Base-by-base conservation (phyloP, 2,329 filamentous ascomycete species). In the Claviceps sp. region DNA sequence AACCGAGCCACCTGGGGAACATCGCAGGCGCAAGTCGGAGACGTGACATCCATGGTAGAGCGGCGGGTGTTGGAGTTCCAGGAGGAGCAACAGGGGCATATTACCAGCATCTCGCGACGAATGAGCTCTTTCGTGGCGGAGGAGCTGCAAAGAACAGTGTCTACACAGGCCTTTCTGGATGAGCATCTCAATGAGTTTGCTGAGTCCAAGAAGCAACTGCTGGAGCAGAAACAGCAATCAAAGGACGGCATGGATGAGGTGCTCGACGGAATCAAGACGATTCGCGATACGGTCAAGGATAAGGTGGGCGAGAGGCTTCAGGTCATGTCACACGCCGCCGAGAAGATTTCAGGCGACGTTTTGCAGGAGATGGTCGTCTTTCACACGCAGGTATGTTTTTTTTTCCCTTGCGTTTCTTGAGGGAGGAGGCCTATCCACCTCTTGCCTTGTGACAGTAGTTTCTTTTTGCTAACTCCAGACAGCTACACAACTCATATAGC, bases 241-340 rank as follows among this genome's bases (percentile, higher is more conserved):
- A 87, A 85, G 61, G 82, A 90, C 47, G 85, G 90, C 52, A 89
- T 96, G 87, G 90, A 96, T 60, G 74, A 80, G n/a, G 84, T 95
- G 1, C 75, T 98, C 10, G 87, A 93, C 61, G 91, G 95, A 64
- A 95, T 97, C 65, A 90, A 90, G 64, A 81, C 80, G n/a, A 75
- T 97, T 24, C 81, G 91, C 22, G 87, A 95, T 64, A 84, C 87
- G 50, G 88, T 97, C 50, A 96, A 96, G 72, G 74, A 79, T 48
- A 85, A 85, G 56, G 87, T 97, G 47, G 87, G 88, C 2, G 83
- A 89, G 62, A 91, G 90, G 8, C 73, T 97, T 44, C 84, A 88
- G 60, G 83, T 88, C 26, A 81, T 97, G 22, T 89, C 89, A 2
- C 78, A 78, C 11, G 89, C 90, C 10, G 89, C 91, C 1, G 88